phyloP scores from a whole-genome alignment of 306 rosid species.

The Acacia crassicarpa region DNA sequence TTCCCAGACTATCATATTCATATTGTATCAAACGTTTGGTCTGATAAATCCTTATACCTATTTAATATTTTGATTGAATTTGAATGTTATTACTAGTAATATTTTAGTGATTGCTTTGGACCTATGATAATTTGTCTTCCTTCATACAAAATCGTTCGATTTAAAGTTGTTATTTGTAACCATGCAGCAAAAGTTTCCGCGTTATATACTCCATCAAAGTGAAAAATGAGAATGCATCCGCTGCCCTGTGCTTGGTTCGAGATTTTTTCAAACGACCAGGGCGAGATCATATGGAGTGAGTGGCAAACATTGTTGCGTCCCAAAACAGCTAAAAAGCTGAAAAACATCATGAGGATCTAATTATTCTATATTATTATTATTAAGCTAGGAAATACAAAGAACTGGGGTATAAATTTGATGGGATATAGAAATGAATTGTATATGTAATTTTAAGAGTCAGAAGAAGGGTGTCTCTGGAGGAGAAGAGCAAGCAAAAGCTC shows the following conservation, averaged over 20 bases:
- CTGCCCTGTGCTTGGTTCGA: background rate
- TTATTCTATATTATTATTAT: background rate
- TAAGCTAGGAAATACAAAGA: background rate
- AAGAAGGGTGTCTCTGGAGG: conserved; percentile 8
- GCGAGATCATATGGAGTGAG: background rate
- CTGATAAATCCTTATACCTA: background rate
- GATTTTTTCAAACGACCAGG: background rate
- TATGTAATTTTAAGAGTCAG: background rate
- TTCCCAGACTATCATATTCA: background rate
- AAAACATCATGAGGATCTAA: background rate
- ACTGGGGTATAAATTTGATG: background rate
- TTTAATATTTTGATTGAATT: too few species aligned
- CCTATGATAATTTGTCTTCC: too few species aligned
- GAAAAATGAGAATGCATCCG: background rate
- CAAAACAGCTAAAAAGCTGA: too few species aligned
- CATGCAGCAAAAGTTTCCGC: background rate
- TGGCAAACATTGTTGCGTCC: background rate
- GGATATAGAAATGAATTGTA: background rate
- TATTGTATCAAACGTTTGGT: background rate
- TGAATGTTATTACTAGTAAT: too few species aligned
- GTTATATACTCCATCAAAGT: background rate
- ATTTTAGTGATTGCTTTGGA: background rate
- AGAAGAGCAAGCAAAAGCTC: conserved; percentile 57
- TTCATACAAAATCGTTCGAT: background rate
- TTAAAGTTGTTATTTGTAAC: background rate